Evolutionary conservation across 2,329 filamentous ascomycete genomes (phyloP).

Genomic region (Colletotrichum chrysophilum): DNA sequence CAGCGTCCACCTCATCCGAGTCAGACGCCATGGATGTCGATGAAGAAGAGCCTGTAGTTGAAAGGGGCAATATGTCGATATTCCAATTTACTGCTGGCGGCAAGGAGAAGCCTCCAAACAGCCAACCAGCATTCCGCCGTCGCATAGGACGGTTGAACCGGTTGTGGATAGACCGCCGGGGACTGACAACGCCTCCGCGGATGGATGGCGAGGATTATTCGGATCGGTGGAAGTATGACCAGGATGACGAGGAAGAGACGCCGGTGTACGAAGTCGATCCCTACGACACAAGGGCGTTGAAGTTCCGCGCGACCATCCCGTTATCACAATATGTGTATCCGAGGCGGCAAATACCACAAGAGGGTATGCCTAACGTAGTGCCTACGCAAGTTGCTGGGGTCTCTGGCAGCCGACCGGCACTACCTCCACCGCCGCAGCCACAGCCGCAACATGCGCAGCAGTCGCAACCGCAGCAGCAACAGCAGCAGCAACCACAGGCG

Average conservation of each 20-base stretch:
- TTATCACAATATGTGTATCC: slow-evolving; percentile 48
- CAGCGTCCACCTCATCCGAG: slow-evolving; percentile 60
- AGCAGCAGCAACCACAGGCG: slow-evolving; percentile 26
- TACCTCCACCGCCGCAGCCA: slow-evolving; percentile 22
- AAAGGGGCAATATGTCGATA: slow-evolving; percentile 37
- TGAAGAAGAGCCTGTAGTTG: slow-evolving; percentile 34
- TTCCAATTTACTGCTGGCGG: slow-evolving; percentile 53
- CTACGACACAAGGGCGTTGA: slow-evolving; percentile 63
- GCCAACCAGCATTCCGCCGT: slow-evolving; percentile 75
- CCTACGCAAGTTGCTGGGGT: slow-evolving; percentile 2
- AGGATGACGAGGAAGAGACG: slow-evolving; percentile 82
- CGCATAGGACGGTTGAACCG: slow-evolving; percentile 85
- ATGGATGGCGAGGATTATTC: slow-evolving; percentile 48
- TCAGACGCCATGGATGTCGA: slow-evolving; percentile 57
- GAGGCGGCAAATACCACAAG: slow-evolving; percentile 37
- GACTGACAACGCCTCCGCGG: slow-evolving; percentile 60
- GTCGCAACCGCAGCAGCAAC: slow-evolving; percentile 24
- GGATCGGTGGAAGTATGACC: slow-evolving; percentile 87
- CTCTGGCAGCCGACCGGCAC: slow-evolving; percentile 21
- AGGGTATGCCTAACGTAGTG: slow-evolving; percentile 22
- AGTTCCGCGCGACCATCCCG: slow-evolving; percentile 65
- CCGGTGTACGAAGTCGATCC: slow-evolving; percentile 79
- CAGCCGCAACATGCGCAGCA: slow-evolving; percentile 24
- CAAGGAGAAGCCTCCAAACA: slow-evolving; percentile 42
- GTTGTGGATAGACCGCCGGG: slow-evolving; percentile 86